A percentile compares a stretch with the other conserved stretches of the same genome.
Conservation (phyloP, 2,329 filamentous ascomycete species). For the Beauveria rudraprayagi region DNA sequence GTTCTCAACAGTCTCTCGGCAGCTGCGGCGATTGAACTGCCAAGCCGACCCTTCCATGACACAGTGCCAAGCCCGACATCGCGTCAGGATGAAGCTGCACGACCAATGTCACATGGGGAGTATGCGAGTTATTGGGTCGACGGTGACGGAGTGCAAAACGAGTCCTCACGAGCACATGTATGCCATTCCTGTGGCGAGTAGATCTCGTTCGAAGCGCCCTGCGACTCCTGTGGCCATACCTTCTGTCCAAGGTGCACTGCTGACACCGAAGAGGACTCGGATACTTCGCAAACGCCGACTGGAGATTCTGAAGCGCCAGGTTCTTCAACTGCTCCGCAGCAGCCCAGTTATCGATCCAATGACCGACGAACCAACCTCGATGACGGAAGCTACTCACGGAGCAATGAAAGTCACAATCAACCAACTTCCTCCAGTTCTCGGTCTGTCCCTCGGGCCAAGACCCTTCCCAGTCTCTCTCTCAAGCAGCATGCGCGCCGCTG, state of each 20-base stretch:
- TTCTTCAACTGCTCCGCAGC: background rate
- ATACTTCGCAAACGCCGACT: background rate
- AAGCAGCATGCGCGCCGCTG: slow-evolving; percentile 21
- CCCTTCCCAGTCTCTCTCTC: slow-evolving; percentile 20
- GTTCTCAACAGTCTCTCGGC: background rate
- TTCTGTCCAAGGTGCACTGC: slow-evolving; percentile 40
- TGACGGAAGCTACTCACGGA: background rate
- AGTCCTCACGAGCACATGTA: slow-evolving; percentile 20
- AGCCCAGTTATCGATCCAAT: background rate
- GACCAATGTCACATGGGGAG: background rate
- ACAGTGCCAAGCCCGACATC: too few relatives aligned
- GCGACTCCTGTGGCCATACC: slow-evolving; percentile 41
- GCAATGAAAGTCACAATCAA: background rate
- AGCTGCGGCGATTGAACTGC: background rate
- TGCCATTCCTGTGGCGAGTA: slow-evolving; percentile 44
- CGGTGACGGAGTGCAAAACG: slow-evolving; percentile 4
- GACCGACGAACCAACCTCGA: background rate
- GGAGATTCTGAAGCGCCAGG: background rate
- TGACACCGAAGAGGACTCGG: slow-evolving; percentile 16
- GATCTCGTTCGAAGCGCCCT: slow-evolving; percentile 31
- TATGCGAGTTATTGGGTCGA: background rate
- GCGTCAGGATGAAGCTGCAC: background rate
- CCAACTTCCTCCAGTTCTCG: slow-evolving; percentile 1
- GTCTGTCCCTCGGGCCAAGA: slow-evolving; percentile 16
- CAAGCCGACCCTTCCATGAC: background rate